Conservation (phyloP, 2,329 filamentous ascomycete genomes). For the Dendrostoma leiphaemia region DNA sequence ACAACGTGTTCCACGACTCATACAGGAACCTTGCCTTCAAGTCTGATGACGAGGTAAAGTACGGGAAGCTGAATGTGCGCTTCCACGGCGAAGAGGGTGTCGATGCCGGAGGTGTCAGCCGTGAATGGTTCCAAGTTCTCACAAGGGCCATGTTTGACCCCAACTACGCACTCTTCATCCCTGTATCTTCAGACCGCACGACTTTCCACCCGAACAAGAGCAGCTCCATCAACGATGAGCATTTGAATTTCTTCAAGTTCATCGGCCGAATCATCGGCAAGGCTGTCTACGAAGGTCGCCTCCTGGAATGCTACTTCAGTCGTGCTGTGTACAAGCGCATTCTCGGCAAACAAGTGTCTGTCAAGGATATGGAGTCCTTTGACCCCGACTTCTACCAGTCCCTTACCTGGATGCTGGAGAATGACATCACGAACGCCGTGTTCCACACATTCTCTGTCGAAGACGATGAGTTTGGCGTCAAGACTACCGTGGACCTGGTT, state of each 20-base stretch:
- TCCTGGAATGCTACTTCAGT: constrained; percentile 98
- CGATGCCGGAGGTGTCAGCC: constrained; percentile 93
- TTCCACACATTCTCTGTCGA: constrained; percentile 95
- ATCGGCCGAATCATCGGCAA: constrained; percentile 98
- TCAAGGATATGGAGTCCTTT: constrained; percentile 99
- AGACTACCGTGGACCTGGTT: constrained; percentile 81
- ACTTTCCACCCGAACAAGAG: constrained; percentile 98
- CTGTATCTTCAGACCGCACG: constrained; percentile 93
- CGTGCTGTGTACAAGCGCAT: constrained; percentile 98
- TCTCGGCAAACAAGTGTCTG: constrained; percentile 87
- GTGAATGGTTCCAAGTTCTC: constrained; percentile 99
- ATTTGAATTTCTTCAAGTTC: constrained; percentile 98
- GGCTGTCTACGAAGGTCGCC: constrained; percentile 90
- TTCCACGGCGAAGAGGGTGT: constrained; percentile 98
- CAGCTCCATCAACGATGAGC: constrained; percentile 91
- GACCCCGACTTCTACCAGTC: constrained; percentile 99
- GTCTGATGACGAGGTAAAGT: constrained; percentile 94
- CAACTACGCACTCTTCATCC: constrained; percentile 94
- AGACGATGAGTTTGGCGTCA: constrained; percentile 90
- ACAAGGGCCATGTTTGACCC: constrained; percentile 98
- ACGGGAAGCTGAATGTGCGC: constrained; percentile 94
- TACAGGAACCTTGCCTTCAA: constrained; percentile 99
- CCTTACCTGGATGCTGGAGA: constrained; percentile 95
- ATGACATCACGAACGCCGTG: constrained; percentile 97
- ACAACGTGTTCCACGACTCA: constrained; percentile 96